These are phyloP conservation scores for Volutella citrinella DNA, from an alignment of 2,329 filamentous ascomycete genomes.

Conservation along the genomic window DNA sequence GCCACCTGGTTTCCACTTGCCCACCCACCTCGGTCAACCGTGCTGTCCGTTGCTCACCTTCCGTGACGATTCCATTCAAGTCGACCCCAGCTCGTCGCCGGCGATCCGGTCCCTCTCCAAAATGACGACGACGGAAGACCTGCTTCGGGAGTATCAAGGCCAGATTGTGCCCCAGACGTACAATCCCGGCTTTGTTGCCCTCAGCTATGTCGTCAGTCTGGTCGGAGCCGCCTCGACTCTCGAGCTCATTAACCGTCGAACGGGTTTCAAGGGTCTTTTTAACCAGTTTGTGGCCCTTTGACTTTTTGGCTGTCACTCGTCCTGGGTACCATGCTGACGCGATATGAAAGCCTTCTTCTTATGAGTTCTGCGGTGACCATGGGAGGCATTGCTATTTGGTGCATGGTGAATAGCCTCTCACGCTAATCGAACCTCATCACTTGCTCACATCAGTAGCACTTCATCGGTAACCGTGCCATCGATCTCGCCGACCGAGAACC, in stretches of 20 bases:
- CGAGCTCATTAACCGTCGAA: constrained; percentile 76
- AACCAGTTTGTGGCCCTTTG: constrained; percentile 50
- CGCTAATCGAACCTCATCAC: constrained; percentile 5
- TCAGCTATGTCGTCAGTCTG: constrained; percentile 74
- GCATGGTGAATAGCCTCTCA: constrained; percentile 46
- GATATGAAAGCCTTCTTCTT: constrained; percentile 53
- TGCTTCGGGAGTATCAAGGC: constrained; percentile 41
- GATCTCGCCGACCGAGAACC: constrained; percentile 61
- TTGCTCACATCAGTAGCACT: constrained; percentile 17
- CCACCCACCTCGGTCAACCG: too few species aligned
- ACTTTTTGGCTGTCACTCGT: background rate
- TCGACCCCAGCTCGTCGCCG: too few species aligned
- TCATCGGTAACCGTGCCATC: constrained; percentile 78
- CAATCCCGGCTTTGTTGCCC: constrained; percentile 60
- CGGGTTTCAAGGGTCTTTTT: constrained; percentile 62
- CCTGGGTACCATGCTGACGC: constrained; percentile 2
- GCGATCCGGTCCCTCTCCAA: too few species aligned
- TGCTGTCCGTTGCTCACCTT: too few species aligned
- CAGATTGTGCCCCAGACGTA: constrained; percentile 48
- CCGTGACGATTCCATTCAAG: too few species aligned
- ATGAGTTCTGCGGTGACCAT: constrained; percentile 64
- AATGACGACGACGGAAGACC: too few species aligned
- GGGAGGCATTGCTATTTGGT: constrained; percentile 74
- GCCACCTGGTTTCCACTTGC: too few species aligned
- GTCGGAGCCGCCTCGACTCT: constrained; percentile 76